Percentiles rank a stretch among this genome's conserved stretches.
These are phyloP conservation scores for Coccomyxa subellipsoidea DNA, from an alignment of 163 green algal genomes.

Conservation along the genomic window DNA sequence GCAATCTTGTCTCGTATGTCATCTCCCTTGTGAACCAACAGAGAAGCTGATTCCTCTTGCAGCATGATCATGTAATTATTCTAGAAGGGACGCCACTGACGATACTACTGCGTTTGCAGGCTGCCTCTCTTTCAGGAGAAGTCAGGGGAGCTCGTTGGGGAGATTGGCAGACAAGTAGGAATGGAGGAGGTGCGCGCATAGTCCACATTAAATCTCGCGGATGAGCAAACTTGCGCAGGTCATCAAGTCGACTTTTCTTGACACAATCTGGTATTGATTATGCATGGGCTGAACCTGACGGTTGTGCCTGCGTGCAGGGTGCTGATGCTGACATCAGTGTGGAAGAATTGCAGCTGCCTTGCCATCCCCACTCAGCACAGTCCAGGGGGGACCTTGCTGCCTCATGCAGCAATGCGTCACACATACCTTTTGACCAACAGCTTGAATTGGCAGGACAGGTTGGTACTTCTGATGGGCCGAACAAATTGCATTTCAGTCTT, in stretches of 20 bases:
- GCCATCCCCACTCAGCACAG: not conserved
- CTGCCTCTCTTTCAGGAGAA: not conserved
- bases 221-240: too few species aligned
- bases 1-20: not conserved
- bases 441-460: not conserved
- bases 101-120: not conserved
- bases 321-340: not conserved
- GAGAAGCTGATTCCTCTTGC: too few species aligned
- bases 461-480: not conserved
- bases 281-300: not conserved
- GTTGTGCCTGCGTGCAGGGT: too few species aligned
- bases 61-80: too few species aligned
- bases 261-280: too few species aligned
- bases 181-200: not conserved
- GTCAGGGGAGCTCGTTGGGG: not conserved
- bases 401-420: not conserved
- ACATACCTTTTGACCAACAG: not conserved
- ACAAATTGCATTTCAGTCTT: not conserved
- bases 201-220: not conserved
- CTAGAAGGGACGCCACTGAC: too few species aligned
- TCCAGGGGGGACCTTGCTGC: not conserved
- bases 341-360: not conserved
- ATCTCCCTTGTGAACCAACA: too few species aligned
- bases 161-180: not conserved
- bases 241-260: too few species aligned